Evolutionary conservation across 1,284 basidiomycete species (phyloP), one percentile per base, ranked within the genome.

Genomic region (Leccinum griseonigrum): DNA sequence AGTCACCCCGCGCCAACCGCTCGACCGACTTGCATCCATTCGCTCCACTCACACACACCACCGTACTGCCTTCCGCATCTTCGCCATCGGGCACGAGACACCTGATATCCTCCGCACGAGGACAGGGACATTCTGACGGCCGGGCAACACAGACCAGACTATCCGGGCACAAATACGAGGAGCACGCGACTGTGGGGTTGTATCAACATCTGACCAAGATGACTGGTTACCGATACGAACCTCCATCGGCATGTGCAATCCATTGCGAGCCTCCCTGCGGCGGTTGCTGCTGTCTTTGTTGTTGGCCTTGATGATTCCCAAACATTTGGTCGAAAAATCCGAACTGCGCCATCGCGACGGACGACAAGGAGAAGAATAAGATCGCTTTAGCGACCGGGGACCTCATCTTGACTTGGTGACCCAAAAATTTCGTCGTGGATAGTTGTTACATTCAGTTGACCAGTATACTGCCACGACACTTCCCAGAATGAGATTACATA

Each of bases 101-200:
- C 69, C 83, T 85, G 62, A 85, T 77, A 65, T 88, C 86, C 67
- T 86, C 82, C 8, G 77, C 73, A 63, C 82, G 78, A 6, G 85
- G 85, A 71, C 86, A 88, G 7, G 86, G 85, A 66, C 86, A 88
- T 48, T 85, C 79, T 40, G 70, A 71, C 6, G 86, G 86, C 57
- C 71, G 75, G 6, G 68, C 64, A 16, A 87, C 86, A 59, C 86
- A 88, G 58, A 82, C 78, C 53, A 87, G 72, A n/a, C 85, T 87
- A 40, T 77, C 75, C 26, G 86, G 85, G 68, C 86, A 88, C 29
- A 88, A 71, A 68, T 88, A 88, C 53, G 77, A 75, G 10, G 85
- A 79, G 65, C 86, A 87, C 38, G 79, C 70, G n/a, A 85, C 85
- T 87, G 63, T n/a, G 31, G 56, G 36, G 52, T n/a, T 48, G 34